Percentiles rank a stretch among this genome's conserved stretches.
Conservation (phyloP, 352 stramenopile genomes). For the Pythium biforme region DNA sequence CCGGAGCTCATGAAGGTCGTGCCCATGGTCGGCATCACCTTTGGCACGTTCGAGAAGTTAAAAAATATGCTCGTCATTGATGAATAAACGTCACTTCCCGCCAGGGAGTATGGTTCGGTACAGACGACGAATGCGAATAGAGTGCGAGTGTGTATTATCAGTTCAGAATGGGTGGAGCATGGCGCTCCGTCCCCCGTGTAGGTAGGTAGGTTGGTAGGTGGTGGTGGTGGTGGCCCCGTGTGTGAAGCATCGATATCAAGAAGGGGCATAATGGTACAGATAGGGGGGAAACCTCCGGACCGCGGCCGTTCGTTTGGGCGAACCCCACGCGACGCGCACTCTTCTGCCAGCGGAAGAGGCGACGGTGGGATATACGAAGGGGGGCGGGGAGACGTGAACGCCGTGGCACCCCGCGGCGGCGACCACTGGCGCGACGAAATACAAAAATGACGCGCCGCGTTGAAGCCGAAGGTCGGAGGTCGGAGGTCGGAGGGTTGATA, state of each 20-base stretch:
- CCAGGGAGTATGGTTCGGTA: no score
- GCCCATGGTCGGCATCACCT: conserved; percentile 97
- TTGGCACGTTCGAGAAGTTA: conserved; percentile 94
- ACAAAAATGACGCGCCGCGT: conserved; percentile 3
- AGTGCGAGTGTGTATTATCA: not conserved
- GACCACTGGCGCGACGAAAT: not conserved
- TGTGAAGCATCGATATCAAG: no score
- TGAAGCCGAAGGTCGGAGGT: no score
- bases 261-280: conserved; percentile 6
- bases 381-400: not conserved
- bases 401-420: not conserved
- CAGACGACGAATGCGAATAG: no score
- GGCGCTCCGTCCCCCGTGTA: not conserved
- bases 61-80: conserved; percentile 89
- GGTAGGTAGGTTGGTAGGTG: no score
- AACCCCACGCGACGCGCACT: not conserved
- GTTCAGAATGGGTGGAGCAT: not conserved
- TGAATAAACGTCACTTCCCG: conserved; percentile 40
- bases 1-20: conserved; percentile 97
- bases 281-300: not conserved
- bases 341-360: conserved; percentile 22
- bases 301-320: no score
- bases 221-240: no score
- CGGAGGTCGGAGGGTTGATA: not conserved
- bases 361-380: not conserved